These are phyloP conservation scores for Colletotrichum sp. DNA, from an alignment of 2,329 filamentous ascomycete species.

Conservation along the genomic window DNA sequence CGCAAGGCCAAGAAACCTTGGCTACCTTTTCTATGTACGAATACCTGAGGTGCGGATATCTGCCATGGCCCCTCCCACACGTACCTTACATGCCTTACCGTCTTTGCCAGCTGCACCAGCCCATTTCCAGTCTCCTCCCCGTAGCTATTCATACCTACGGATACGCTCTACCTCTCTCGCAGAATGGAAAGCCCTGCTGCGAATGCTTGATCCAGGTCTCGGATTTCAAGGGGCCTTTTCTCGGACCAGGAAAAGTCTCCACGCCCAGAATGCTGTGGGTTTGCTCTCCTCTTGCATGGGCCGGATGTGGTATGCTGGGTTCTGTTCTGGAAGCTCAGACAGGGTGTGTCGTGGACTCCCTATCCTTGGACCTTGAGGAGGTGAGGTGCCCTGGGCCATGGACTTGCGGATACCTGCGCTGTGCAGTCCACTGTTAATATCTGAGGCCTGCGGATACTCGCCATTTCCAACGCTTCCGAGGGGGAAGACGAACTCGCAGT, in stretches of 20 bases:
- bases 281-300: conserved; percentile 5
- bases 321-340: conserved; percentile 1
- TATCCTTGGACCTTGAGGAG: background rate
- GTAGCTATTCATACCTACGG: background rate
- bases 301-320: background rate
- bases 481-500: background rate
- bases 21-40: background rate
- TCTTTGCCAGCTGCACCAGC: background rate
- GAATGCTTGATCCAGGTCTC: background rate
- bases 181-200: background rate
- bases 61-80: background rate
- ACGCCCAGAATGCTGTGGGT: background rate
- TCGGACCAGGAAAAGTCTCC: background rate
- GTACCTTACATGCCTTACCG: background rate
- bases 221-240: background rate
- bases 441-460: background rate
- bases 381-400: background rate
- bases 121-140: background rate
- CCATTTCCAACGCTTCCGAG: background rate
- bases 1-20: background rate
- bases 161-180: background rate
- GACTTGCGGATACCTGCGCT: background rate
- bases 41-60: background rate
- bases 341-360: background rate
- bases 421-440: background rate